Base-by-base conservation (phyloP, 2,329 filamentous ascomycete genomes). In the Dactylellina leptospora region DNA sequence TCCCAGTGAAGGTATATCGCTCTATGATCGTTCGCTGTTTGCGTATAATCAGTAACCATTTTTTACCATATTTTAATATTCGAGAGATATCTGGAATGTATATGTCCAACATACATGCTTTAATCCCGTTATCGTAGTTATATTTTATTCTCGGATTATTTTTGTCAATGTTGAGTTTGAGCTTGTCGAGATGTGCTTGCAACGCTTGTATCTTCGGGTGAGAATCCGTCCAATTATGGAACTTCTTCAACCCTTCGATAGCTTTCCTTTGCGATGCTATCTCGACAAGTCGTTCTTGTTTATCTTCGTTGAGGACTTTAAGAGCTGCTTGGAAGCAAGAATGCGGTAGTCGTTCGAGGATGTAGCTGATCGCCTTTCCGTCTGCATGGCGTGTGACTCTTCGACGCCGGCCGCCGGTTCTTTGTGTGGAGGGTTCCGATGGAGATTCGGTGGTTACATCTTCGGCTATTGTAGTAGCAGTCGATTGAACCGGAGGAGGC, bases 251-350 rank as follows among this genome's bases (percentile, higher is more conserved):
- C 53, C 88, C 83, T 44, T 83, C 85, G 79, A 99, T 90, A 79
- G 88, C 87, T 70, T 84, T 84, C 54, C 88, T 81, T 80, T 91
- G 87, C 25, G 81, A 83, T 54, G 86, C 82, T 66, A 99, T 93
- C 77, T 88, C 83, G 72, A 84, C 82, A 54, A 97, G 77, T 82
- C 96, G 97, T 81, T 93, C 86, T 75, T 88, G 83, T 40, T 93
- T 87, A 79, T 99, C 95, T 60, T 86, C 86, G 58, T 87, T 84
- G 62, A 99, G 83, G 51, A 97, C 81, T 79, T 92, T 91, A 74
- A 93, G 87, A 40, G 95, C 95, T 82, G 97, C 93, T 81, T 99
- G 95, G 83, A 97, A 99, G 81, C 91, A 95, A 84, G 97, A 93
- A 82, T 96, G 99, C 16, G 95, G 95, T 75, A 99, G 83, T 79